Conservation (phyloP, 2,329 filamentous ascomycete genomes). For the Aspergillus carbonarius region DNA sequence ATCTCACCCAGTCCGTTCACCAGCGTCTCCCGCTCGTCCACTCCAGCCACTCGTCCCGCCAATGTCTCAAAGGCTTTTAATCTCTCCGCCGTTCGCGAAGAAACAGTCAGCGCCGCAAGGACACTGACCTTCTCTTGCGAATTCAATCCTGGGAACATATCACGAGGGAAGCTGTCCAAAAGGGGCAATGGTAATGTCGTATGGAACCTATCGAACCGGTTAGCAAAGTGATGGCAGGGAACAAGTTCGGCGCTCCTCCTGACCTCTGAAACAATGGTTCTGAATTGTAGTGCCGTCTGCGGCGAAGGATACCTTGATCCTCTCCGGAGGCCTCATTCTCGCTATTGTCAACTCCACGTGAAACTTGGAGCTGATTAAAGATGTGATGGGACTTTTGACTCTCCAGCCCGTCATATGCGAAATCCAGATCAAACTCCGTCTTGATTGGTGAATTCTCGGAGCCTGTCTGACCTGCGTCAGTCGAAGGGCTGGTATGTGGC, state of each 20-base stretch:
- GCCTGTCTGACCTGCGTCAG: slow-evolving; percentile 2
- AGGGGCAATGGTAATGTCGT: slow-evolving; percentile 66
- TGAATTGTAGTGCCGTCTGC: slow-evolving; percentile 33
- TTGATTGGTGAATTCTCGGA: slow-evolving; percentile 22
- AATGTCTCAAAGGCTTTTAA: slow-evolving; percentile 66
- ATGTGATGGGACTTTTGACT: slow-evolving; percentile 30
- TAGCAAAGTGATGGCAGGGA: not conserved
- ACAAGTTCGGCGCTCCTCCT: not conserved
- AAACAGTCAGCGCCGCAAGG: slow-evolving; percentile 66
- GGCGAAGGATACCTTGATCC: slow-evolving; percentile 30
- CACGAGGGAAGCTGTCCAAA: slow-evolving; percentile 76
- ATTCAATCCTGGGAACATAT: slow-evolving; percentile 60
- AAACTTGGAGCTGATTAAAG: slow-evolving; percentile 38
- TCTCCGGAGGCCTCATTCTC: slow-evolving; percentile 12
- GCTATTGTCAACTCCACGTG: slow-evolving; percentile 26
- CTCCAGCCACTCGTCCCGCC: slow-evolving; percentile 59
- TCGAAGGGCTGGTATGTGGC: not conserved
- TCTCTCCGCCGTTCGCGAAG: slow-evolving; percentile 68
- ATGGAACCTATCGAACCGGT: slow-evolving; percentile 29
- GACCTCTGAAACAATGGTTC: slow-evolving; percentile 37
- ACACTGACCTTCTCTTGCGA: slow-evolving; percentile 47
- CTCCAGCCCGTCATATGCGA: slow-evolving; percentile 32
- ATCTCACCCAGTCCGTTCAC: slow-evolving; percentile 78
- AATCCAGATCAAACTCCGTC: slow-evolving; percentile 40
- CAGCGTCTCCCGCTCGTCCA: slow-evolving; percentile 83